A percentile compares a stretch with the other conserved stretches of the same genome.
phyloP scores from a whole-genome alignment of 768 basidiomycete genomes.

The Rhizopogon roseolus region DNA sequence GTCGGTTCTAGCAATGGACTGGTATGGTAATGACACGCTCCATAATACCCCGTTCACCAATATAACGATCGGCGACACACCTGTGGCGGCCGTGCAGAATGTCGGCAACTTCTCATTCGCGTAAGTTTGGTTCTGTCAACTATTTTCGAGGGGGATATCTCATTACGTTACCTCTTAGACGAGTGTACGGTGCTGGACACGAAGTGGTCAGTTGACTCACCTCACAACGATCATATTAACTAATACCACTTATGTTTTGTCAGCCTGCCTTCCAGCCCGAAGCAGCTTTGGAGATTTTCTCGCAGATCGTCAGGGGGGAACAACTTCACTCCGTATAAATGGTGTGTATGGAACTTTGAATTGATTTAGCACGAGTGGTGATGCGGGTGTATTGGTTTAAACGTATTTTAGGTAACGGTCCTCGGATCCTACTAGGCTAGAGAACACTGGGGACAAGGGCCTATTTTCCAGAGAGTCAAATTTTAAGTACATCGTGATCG shows the following conservation, averaged over 20 bases:
- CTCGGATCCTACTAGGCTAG: too few relatives aligned
- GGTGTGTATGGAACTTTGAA: too few relatives aligned
- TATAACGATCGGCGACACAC: slow-evolving; percentile 48
- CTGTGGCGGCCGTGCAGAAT: slow-evolving; percentile 58
- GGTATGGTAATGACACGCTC: slow-evolving; percentile 38
- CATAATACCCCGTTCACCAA: slow-evolving; percentile 40
- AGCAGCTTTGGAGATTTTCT: slow-evolving; percentile 54
- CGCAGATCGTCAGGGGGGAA: slow-evolving; percentile 46
- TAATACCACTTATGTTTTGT: not conserved
- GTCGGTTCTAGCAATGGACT: slow-evolving; percentile 40
- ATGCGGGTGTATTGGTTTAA: not conserved
- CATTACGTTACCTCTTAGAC: slow-evolving; percentile 24
- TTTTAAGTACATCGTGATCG: too few relatives aligned
- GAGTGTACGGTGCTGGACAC: slow-evolving; percentile 56
- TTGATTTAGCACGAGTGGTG: not conserved
- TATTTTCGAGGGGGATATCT: not conserved
- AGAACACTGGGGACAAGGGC: too few relatives aligned
- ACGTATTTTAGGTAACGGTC: too few relatives aligned
- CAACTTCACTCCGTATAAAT: slow-evolving; percentile 47
- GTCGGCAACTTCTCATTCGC: slow-evolving; percentile 66
- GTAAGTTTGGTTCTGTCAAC: slow-evolving; percentile 31
- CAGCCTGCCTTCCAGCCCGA: slow-evolving; percentile 62
- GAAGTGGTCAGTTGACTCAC: slow-evolving; percentile 48
- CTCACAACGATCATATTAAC: not conserved
- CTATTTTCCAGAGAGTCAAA: too few relatives aligned